These are phyloP conservation scores for Vaccinium darrowii DNA, from an alignment of 148 eudicot species.

Conservation along the genomic window DNA sequence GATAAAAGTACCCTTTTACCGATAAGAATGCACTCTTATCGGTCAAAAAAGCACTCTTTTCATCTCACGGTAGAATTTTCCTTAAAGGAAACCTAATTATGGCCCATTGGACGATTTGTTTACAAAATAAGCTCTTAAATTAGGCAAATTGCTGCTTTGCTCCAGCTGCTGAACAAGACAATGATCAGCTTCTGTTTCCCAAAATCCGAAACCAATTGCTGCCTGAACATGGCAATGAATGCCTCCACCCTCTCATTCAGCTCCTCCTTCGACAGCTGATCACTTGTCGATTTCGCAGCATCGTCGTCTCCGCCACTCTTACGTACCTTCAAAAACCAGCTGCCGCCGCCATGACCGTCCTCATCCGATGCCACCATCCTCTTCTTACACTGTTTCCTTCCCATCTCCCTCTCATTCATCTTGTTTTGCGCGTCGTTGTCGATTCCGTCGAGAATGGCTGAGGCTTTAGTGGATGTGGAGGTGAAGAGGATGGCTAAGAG, in stretches of 20 bases:
- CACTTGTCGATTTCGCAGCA: not conserved
- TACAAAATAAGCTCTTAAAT: not conserved
- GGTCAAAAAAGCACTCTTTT: no score
- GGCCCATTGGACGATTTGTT: no score
- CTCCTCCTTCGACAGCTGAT: slow-evolving; percentile 51
- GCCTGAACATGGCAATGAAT: slow-evolving; percentile 63
- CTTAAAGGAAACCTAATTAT: not conserved
- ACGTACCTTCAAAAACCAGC: no score
- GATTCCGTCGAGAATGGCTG: not conserved
- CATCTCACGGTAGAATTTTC: no score
- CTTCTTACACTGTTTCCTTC: not conserved
- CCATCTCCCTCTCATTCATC: not conserved
- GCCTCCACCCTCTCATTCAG: slow-evolving; percentile 60
- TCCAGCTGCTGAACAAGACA: not conserved
- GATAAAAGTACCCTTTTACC: no score
- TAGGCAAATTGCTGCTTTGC: not conserved
- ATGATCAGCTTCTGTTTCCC: slow-evolving; percentile 10
- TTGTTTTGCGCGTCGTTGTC: not conserved
- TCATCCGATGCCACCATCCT: no score
- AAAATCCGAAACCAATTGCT: slow-evolving; percentile 56
- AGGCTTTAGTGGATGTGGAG: slow-evolving; percentile 4
- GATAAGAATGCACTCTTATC: no score
- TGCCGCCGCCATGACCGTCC: no score
- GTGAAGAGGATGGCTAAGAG: slow-evolving; percentile 54
- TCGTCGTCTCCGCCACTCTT: not conserved